phyloP scores from a whole-genome alignment of 345 rosid species.

The Ricinus communis region DNA sequence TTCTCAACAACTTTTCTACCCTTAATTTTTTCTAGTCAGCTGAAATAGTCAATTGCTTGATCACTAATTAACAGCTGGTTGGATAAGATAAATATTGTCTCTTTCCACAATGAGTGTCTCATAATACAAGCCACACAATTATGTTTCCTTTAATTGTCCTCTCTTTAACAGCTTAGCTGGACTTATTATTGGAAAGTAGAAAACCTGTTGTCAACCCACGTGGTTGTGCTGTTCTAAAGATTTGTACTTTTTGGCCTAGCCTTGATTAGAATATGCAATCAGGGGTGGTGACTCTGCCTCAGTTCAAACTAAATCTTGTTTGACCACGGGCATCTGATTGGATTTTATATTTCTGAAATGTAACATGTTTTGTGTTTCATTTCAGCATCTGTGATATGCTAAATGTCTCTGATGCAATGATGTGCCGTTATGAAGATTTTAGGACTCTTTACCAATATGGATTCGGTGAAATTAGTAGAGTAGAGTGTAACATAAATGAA shows the following conservation, averaged over 20 bases:
- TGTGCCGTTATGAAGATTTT: not conserved
- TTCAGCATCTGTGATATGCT: not conserved
- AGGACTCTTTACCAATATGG: not conserved
- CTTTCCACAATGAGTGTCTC: constrained; percentile 15
- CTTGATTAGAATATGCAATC: not conserved
- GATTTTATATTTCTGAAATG: not conserved
- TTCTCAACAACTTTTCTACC: not conserved
- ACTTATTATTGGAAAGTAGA: not conserved
- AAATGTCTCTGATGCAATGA: not conserved
- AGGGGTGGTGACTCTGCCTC: not conserved
- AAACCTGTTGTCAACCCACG: not conserved
- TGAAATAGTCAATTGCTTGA: not conserved
- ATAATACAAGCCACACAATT: not conserved
- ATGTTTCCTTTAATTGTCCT: not conserved
- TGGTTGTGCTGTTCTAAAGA: not conserved
- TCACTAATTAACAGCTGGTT: not conserved
- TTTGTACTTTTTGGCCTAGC: not conserved
- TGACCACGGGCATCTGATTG: not conserved
- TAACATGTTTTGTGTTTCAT: not conserved
- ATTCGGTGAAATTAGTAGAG: too few species aligned
- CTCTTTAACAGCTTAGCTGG: constrained; percentile 1
- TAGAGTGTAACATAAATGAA: not conserved
- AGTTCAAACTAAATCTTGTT: not conserved
- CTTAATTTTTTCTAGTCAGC: not conserved
- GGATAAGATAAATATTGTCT: not conserved